Percentiles rank a stretch among this genome's conserved stretches.
phyloP scores from a whole-genome alignment of 1,284 basidiomycete species.

The Tausonia pullulans region DNA sequence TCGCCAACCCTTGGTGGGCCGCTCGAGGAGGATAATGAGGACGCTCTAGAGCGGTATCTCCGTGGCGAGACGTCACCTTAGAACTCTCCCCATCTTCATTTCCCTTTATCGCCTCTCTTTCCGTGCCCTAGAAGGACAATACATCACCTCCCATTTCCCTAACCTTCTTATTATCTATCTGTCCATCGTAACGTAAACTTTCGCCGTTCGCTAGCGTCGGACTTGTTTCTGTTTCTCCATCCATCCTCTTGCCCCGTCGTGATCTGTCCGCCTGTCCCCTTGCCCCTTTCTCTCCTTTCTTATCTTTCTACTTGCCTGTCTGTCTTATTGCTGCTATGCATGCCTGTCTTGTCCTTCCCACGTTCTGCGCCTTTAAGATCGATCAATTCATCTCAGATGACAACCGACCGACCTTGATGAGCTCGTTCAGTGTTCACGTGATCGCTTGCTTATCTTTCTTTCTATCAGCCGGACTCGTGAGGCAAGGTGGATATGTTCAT shows the following conservation, averaged over 20 bases:
- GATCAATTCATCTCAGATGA: not conserved
- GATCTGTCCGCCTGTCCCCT: not conserved
- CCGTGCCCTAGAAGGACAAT: too few relatives aligned
- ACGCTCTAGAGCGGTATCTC: too few relatives aligned
- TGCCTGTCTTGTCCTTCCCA: not conserved
- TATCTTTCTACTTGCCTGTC: not conserved
- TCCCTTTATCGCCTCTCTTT: not conserved
- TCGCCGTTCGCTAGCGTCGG: not conserved
- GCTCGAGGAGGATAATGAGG: too few relatives aligned
- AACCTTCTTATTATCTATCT: not conserved
- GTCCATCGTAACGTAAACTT: not conserved
- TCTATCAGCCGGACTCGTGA: not conserved
- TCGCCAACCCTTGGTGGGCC: not conserved
- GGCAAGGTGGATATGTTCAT: too few relatives aligned
- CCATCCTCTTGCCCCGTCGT: not conserved
- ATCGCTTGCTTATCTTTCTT: not conserved
- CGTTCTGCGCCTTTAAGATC: not conserved
- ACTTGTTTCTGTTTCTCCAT: not conserved
- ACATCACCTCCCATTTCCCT: too few relatives aligned
- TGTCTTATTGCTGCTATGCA: not conserved
- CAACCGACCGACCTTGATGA: too few relatives aligned
- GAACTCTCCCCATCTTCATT: not conserved
- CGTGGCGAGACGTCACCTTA: not conserved
- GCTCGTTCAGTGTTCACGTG: not conserved
- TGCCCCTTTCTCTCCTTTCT: not conserved